Base-by-base conservation (phyloP, 129 eudicot genomes). In the Flaveria trinervia region DNA sequence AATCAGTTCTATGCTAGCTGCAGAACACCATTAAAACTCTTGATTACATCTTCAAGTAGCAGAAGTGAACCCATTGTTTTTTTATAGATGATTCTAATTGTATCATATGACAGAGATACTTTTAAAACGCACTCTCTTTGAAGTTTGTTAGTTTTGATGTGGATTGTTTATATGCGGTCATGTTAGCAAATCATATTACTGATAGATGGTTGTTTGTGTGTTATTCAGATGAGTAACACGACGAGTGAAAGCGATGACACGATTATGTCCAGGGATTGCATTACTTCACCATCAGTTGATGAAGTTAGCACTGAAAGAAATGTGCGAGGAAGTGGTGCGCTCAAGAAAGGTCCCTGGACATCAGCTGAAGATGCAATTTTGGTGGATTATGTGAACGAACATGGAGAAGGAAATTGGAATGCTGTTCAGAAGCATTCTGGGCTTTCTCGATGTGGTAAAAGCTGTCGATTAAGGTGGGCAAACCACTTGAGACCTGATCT, bases 291-390 rank as follows among this genome's bases (percentile, higher is more conserved):
- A 25, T 45, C 83, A 7, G 2, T 51, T 67, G 97, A 93, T 45
- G 95, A 93, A 83, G 86, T 54, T 52, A 83, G 83, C 76, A 68
- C 83, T 50, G 92, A 84, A 73, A 86, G 87, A 67, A 80, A 54
- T 73, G 61, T 64, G 68, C 80, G 73, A 49, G 87, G 77, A 17
- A 77, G 83, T 45, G 80, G 76, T 60, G 16, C 77, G 18, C 83
- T 90, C 17, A 93, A 93, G 80, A 93, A 93, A 80, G 98, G 98
- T 9, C 98, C 98, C 0, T 93, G 98, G 98, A 93, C 98, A 39
- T 77, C 96, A 69, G 90, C 90, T 4, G 98, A 93, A 83, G 98
- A 93, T 85, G 91, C 89, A 59, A 84, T 93, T 79, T 84, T 93
- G 79, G 80, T 88, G 46, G 98, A 88, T 30, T 93, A 88, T 77